Conservation (phyloP, 106 monocot genomes). For the Dendrobium catenatum region DNA sequence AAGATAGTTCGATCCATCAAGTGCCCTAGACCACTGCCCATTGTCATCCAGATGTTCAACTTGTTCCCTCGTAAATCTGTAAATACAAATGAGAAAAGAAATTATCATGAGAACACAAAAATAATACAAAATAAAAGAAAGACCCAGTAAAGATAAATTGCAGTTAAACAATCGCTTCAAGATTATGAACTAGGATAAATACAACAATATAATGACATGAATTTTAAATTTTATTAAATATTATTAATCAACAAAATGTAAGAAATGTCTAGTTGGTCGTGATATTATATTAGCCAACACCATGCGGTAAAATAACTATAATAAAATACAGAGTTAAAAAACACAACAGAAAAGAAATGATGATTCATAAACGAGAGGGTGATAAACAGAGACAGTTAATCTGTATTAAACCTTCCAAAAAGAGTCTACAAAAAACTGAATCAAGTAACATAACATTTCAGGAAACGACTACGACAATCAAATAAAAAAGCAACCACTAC, state of each 20-base stretch:
- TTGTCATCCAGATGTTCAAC: constrained; percentile 84
- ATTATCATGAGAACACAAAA: background rate
- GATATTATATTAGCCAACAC: background rate
- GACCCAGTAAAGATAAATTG: background rate
- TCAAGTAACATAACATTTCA: no score
- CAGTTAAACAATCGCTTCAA: background rate
- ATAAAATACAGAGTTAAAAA: background rate
- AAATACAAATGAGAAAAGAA: constrained; percentile 3
- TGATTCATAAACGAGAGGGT: background rate
- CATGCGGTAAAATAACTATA: background rate
- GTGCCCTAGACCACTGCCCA: constrained; percentile 96
- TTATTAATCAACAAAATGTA: background rate
- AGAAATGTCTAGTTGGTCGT: background rate
- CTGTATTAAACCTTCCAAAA: background rate
- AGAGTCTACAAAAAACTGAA: no score
- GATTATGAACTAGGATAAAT: background rate
- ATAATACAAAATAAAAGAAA: background rate
- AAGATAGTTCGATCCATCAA: constrained; percentile 97
- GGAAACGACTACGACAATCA: no score
- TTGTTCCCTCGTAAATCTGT: constrained; percentile 71
- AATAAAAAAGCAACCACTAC: no score
- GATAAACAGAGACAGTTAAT: background rate
- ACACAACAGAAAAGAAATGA: background rate
- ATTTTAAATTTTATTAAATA: background rate
- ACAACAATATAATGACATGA: background rate